Base-by-base conservation (phyloP, 148 eudicot genomes). In the Vaccinium myrtillus region DNA sequence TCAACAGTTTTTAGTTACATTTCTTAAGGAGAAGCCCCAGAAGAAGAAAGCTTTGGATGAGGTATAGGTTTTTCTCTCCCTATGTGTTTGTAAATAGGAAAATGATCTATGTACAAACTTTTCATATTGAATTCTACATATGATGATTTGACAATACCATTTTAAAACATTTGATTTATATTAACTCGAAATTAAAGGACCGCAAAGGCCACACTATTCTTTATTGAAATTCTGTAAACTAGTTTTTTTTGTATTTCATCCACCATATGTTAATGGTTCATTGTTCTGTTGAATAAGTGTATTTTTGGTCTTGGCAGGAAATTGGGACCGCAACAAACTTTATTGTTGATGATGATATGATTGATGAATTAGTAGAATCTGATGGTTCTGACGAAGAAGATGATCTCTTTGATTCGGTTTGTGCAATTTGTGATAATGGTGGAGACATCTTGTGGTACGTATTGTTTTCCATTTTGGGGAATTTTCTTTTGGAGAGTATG, bases 1-100 rank as follows among this genome's bases (percentile, higher is more conserved):
- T 30, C 48, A 76, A 81, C 95, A 96, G 99, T 87, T 87, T 77
- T 79, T 97, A 73, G 77, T 85, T 80, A 21, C 87, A 82, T 87
- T 91, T 84, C 90, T 97, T 25, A 88, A 88, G 89, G 91, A 88
- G 87, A 93, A 91, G 86, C 93, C 92, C 51, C 82, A 58, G 83
- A 93, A 90, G 86, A 91, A 58, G 88, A 91, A 87, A 75, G 77
- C 36, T 74, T 56, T 71, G 83, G 86, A 89, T 30, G 96, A 95
- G 99, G 99, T 94, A 87, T 86, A 63, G 18, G 23, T 1, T 49
- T 30, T 9, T 14, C 8, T 46, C 71, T 23, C 32, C 23, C 50
- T 15, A 6, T 73, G 18, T 39, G 21, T 71, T 14, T 65, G 71
- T 67, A 7, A 67, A 67, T 25, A 67, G 14, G 74, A 69, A 30